These are phyloP conservation scores for Aspergillus quadrilineatus DNA, from an alignment of 2,329 filamentous ascomycete genomes.

Conservation along the genomic window DNA sequence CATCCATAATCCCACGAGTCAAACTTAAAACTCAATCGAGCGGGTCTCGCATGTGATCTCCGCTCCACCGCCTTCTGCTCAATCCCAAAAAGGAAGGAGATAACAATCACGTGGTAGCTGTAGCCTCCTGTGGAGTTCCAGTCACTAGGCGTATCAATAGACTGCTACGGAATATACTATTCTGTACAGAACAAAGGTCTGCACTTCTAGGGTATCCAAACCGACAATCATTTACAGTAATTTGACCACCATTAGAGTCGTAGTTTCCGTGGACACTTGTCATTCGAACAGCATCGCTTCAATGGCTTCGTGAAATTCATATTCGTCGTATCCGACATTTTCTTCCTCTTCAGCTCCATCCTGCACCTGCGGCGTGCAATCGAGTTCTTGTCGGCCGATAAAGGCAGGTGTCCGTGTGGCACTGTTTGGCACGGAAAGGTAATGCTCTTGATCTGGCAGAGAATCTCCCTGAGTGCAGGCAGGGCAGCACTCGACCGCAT, in stretches of 20 bases:
- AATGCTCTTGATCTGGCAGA: constrained; percentile 35
- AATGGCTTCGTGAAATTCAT: constrained; percentile 32
- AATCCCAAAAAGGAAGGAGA: background rate
- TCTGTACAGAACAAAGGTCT: too few relatives aligned
- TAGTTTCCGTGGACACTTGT: constrained; percentile 18
- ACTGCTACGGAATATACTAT: too few relatives aligned
- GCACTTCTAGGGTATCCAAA: too few relatives aligned
- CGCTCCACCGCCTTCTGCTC: constrained; percentile 6
- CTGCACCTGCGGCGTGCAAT: constrained; percentile 24
- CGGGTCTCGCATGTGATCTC: constrained; percentile 15
- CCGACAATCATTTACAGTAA: constrained; percentile 24
- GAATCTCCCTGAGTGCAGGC: constrained; percentile 34
- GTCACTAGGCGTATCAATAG: too few relatives aligned
- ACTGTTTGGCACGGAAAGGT: constrained; percentile 27
- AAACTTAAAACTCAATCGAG: constrained; percentile 10
- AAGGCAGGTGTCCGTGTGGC: constrained; percentile 29
- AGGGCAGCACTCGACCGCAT: constrained; percentile 26
- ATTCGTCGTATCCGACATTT: constrained; percentile 21
- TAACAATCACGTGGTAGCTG: background rate
- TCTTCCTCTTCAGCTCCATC: constrained; percentile 20
- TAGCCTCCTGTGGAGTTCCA: background rate
- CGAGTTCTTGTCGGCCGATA: constrained; percentile 35
- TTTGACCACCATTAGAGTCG: constrained; percentile 23
- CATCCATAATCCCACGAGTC: too few relatives aligned
- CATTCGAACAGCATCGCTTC: constrained; percentile 27